Evolutionary conservation across 1,139 yeast species (phyloP).

Genomic region (Suhomyces taliae): DNA sequence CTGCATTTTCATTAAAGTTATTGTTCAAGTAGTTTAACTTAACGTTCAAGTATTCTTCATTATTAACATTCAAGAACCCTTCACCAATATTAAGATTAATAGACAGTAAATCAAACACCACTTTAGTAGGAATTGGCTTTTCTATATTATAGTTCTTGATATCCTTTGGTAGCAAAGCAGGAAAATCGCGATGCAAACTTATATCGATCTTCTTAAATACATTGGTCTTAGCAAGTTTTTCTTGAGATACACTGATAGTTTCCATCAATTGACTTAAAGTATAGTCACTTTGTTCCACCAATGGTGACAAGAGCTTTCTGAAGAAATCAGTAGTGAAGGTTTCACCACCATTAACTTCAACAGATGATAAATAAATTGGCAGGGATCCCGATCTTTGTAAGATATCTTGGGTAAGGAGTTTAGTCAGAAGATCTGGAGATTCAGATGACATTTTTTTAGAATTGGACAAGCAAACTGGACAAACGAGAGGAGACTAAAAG

Average conservation of each 20-base stretch:
- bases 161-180: slow-evolving; percentile 25
- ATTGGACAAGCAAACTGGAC: not conserved
- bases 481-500: no score
- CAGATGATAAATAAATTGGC: slow-evolving; percentile 46
- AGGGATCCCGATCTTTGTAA: slow-evolving; percentile 33
- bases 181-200: slow-evolving; percentile 35
- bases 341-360: slow-evolving; percentile 53
- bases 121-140: slow-evolving; percentile 39
- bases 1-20: slow-evolving; percentile 47
- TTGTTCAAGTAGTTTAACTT: slow-evolving; percentile 42
- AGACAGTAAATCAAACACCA: slow-evolving; percentile 37
- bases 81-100: slow-evolving; percentile 37
- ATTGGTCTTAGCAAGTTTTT: slow-evolving; percentile 39
- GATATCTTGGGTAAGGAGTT: slow-evolving; percentile 34
- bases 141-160: slow-evolving; percentile 35
- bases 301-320: slow-evolving; percentile 45
- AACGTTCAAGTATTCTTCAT: slow-evolving; percentile 41
- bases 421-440: slow-evolving; percentile 23
- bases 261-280: slow-evolving; percentile 44
- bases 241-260: slow-evolving; percentile 25
- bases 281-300: slow-evolving; percentile 43
- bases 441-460: slow-evolving; percentile 3
- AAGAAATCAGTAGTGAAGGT: slow-evolving; percentile 47
- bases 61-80: slow-evolving; percentile 38
- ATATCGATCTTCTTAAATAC: slow-evolving; percentile 44